Evolutionary conservation across 176 grass and related monocot genomes (phyloP).

Genomic region (Rhynchospora breviuscula): DNA sequence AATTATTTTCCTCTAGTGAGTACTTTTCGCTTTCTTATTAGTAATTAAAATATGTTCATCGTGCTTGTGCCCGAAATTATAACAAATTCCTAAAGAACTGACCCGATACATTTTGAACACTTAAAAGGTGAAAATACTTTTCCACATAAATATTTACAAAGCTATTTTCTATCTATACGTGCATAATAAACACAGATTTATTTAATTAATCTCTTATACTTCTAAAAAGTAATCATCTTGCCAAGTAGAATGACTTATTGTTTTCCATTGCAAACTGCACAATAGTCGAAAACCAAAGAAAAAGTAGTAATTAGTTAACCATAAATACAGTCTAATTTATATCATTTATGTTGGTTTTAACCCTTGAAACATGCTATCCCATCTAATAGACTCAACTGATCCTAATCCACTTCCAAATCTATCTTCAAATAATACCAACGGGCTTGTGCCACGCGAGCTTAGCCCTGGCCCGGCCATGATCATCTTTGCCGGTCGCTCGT

Average conservation of each 20-base stretch:
- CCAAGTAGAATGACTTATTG: neutral
- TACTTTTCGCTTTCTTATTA: no score
- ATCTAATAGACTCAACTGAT: slow-evolving; percentile 1
- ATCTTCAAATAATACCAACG: slow-evolving; percentile 5
- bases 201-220: neutral
- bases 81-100: neutral
- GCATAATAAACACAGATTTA: neutral
- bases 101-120: neutral
- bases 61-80: neutral
- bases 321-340: neutral
- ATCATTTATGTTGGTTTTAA: slow-evolving; percentile 25
- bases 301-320: neutral
- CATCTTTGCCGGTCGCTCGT: neutral
- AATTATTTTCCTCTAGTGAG: neutral
- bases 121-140: neutral
- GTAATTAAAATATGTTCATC: neutral
- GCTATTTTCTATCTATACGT: neutral
- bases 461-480: neutral
- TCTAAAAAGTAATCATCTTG: neutral
- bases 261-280: neutral
- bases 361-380: slow-evolving; percentile 27
- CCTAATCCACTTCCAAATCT: slow-evolving; percentile 12
- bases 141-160: neutral
- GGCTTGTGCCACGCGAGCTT: neutral
- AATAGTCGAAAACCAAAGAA: neutral